Base-by-base conservation (phyloP, 2,329 filamentous ascomycete genomes). In the Calonectria ilicicola region DNA sequence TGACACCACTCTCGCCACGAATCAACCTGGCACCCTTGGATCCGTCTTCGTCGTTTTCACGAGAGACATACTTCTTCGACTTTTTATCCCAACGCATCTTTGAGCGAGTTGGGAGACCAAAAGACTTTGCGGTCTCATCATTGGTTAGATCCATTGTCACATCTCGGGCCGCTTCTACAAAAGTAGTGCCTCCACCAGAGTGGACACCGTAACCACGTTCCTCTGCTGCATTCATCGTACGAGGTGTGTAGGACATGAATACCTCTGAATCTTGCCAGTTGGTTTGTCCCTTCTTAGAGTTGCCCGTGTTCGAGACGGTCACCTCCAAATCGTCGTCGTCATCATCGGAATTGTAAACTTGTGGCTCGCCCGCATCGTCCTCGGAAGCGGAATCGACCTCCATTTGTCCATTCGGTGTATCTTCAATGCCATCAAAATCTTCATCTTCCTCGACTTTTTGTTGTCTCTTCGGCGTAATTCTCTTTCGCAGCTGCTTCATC, bases 71-170 rank as follows among this genome's bases (percentile, higher is more conserved):
- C 85, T 98, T 98, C 86, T 94, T 97, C 80, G 92, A 91, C 84
- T 98, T 98, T 87, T 97, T 96, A 87, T 99, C 97, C 97, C 97
- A 99, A 77, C 97, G 93, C 92, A 98, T 93, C 77, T 92, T 91
- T 62, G 92, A 85, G 78, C 92, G 93, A 58, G 92, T 90, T 3
- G 95, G 91, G 79, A 94, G 92, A 74, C 92, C 95, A 82, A 98
- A 97, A 1, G 91, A 89, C 81, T 94, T 94, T 78, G 91, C 91
- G 14, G 90, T 91, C 77, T 98, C 97, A 84, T 99, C 97, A 81
- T 95, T 95, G 72, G 91, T 93, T 15, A 99, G 91, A 83, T 98
- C 97, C 95, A 99, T 98, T 46, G 95, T 94, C 2, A 92, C 95
- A 76, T 91, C 91, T 78, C 95, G 91, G n/a, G 97, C 96, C 8